phyloP scores from a whole-genome alignment of 2,329 filamentous ascomycete genomes.

The Pseudogymnoascus sp. region DNA sequence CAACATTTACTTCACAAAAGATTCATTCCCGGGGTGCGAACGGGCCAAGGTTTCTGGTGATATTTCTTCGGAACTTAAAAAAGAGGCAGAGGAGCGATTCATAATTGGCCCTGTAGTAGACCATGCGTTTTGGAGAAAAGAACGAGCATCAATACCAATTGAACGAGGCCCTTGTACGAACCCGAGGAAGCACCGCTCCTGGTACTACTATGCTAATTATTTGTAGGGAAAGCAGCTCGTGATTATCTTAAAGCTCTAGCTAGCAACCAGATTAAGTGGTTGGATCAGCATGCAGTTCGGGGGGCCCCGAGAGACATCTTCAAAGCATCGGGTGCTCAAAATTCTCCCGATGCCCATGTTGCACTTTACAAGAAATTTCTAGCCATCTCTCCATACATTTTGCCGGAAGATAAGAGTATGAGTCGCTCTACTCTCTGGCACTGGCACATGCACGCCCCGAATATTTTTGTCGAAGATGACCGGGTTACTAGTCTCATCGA shows the following conservation, averaged over 20 bases:
- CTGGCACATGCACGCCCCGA: conserved; percentile 31
- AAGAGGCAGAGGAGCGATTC: conserved; percentile 26
- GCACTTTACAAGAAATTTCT: conserved; percentile 29
- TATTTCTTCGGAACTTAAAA: conserved; percentile 25
- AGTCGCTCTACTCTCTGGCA: conserved; percentile 31
- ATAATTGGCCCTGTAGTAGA: conserved; percentile 31
- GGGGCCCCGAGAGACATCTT: conserved; percentile 20
- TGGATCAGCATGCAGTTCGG: conserved; percentile 24
- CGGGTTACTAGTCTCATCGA: conserved; percentile 34
- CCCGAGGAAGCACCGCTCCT: conserved; percentile 5
- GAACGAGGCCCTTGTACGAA: conserved; percentile 35
- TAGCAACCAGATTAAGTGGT: conserved; percentile 29
- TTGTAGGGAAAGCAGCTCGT: conserved; percentile 27
- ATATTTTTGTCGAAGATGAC: conserved; percentile 32
- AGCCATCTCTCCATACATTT: conserved; percentile 24
- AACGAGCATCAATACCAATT: conserved; percentile 28
- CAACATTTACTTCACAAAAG: conserved; percentile 30
- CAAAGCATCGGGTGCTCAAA: conserved; percentile 22
- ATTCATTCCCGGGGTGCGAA: conserved; percentile 27
- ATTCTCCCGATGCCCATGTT: conserved; percentile 26
- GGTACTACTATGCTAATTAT: background rate
- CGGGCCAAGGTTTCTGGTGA: conserved; percentile 23
- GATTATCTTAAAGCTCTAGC: conserved; percentile 28
- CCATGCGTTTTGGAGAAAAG: conserved; percentile 29
- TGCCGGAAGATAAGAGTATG: conserved; percentile 21